Base-by-base conservation (phyloP, 352 stramenopile genomes). In the Globisporangium splendens region DNA sequence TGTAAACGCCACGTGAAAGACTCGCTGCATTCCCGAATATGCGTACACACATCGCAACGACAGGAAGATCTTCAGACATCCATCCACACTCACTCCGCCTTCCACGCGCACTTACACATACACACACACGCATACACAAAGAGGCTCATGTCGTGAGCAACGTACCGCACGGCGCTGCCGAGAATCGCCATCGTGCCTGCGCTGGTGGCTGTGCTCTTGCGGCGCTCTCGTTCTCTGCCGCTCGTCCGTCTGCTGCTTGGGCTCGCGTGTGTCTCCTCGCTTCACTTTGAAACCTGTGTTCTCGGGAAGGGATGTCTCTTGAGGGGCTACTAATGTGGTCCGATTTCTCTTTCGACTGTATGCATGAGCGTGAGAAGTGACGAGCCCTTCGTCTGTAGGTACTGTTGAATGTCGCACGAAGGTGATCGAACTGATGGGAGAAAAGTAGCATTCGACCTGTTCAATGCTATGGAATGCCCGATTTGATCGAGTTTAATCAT, bases 141-240 rank as follows among this genome's bases (percentile, higher is more conserved):
- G 15, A 31, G n/a, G 13, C n/a, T 46, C 50, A 46, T 12, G 24
- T 24, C 17, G 8, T n/a, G 8, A 35, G 8, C 5, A 17, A 52
- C 54, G 43, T 60, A 60, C 54, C 54, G 43, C 43, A 60, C 54
- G 7, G 54, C 54, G 47, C 21, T 44, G 20, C 42, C 43, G 12
- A 60, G 33, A 21, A 60, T 53, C 10, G 54, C 52, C 10, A 12
- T 58, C 24, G 10, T n/a, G 21, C 35, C 46, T 28, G 1, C 15
- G 47, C 47, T 58, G 13, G 10, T n/a, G 21, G 35, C 46, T 28
- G 1, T 12, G 47, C 47, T 39, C 24, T 24, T 5, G 11, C 20
- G 44, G 8, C 18, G 15, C 8, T 0, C 1, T 56, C 39, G 33
- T 33, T 56, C 50, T 47, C 39, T 56, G 33, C 52, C 39, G 8